Evolutionary conservation across 2,329 filamentous ascomycete genomes (phyloP), one percentile per base, ranked within the genome.

Genomic region (Phialocephala subalpina): DNA sequence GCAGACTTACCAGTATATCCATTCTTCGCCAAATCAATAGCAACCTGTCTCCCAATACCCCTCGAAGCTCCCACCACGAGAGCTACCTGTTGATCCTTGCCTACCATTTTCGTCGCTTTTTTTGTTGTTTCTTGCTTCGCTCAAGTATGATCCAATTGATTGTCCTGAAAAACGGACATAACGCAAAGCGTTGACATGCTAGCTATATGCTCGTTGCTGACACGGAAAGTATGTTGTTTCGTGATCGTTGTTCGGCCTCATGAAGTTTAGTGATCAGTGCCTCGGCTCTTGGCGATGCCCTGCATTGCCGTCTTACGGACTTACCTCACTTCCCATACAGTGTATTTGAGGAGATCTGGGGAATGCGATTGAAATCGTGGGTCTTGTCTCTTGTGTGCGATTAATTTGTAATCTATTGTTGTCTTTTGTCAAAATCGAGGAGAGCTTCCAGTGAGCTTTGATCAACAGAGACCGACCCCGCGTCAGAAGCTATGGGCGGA

Each of bases 41-140:
- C 92, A 45, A 96, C 83, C 77, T 96, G 92, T 47, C 73, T 67
- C 55, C 93, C 93, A 69, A 97, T 95, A 42, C 93, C 93, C 67
- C 93, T 82, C 0, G 92, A 94, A 1, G 91, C 92, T 45, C 92
- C 92, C 22, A 94, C 84, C 4, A 95, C 82, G 22, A 94, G 82
- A 22, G 90, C 91, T 7, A 94, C 90, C 68, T 82, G 82, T 42
- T 72, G 68, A 61, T 67, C 56, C 22, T 57, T 63, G 27, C 64
- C 59, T 38, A 68, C 25, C 70, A 72, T 16, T 66, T 11, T 42
- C 22, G 45, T 52, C 38, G 36, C 55, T 8, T 42, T 35, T 33
- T 4, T 25, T 53, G 38, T 12, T 14, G 12, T 11, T 27, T 22
- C 3, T 49, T 49, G 4, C 7, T 8, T 49, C 18, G 45, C 25